These are phyloP conservation scores for Solanum dulcamara DNA, from an alignment of 257 asterid genomes.

Conservation along the genomic window DNA sequence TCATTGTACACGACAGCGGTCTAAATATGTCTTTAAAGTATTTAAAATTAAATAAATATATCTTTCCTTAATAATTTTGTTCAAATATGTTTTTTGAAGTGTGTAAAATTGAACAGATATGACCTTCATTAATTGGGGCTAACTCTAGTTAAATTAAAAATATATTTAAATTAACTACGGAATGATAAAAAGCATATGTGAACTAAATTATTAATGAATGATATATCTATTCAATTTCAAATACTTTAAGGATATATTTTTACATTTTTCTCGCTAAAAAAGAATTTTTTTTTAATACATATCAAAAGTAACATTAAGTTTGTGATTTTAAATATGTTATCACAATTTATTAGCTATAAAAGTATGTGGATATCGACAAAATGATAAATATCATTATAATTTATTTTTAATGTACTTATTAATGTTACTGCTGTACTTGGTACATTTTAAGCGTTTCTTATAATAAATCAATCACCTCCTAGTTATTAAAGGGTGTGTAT, in stretches of 20 bases:
- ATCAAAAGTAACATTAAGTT: background rate
- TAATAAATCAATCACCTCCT: background rate
- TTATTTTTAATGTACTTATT: background rate
- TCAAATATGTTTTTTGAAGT: background rate
- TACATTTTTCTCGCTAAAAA: background rate
- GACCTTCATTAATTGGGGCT: background rate
- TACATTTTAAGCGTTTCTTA: background rate
- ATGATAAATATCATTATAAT: background rate
- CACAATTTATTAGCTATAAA: background rate
- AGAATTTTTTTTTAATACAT: background rate
- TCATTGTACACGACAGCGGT: slow-evolving; percentile 12
- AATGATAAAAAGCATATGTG: background rate
- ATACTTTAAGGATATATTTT: background rate
- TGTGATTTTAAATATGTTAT: background rate
- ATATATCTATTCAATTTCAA: background rate
- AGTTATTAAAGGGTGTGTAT: background rate
- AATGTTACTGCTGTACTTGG: background rate
- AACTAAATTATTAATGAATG: background rate
- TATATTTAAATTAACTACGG: background rate
- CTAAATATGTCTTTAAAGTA: no score
- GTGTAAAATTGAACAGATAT: background rate
- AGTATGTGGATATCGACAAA: background rate
- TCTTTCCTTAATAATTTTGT: no score
- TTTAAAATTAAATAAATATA: no score
- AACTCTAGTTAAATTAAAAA: background rate